Evolutionary conservation across 305 asterid genomes (phyloP).

Genomic region (Petunia hybrid): DNA sequence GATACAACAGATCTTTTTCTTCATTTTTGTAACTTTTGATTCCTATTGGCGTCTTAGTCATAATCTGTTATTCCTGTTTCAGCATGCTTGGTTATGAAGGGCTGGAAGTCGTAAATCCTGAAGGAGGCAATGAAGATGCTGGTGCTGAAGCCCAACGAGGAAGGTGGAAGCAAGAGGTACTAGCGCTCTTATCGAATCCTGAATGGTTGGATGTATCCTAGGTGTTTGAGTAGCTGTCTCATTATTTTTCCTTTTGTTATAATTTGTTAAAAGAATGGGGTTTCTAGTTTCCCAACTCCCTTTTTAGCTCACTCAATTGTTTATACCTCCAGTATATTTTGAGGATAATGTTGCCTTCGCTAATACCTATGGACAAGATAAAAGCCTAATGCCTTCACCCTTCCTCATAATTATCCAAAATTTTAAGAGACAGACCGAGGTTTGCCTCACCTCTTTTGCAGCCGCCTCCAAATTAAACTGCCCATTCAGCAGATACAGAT

Average conservation of each 20-base stretch:
- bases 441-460: constrained; percentile 12
- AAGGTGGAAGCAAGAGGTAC: constrained; percentile 69
- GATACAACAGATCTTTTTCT: constrained; percentile 21
- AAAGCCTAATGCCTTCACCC: neutral
- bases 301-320: constrained; percentile 5
- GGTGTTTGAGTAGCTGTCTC: neutral
- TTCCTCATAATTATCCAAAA: constrained; percentile 4
- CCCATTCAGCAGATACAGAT: neutral
- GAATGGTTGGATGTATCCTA: constrained; percentile 15
- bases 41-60: neutral
- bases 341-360: neutral
- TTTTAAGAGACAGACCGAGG: neutral
- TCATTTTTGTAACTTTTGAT: neutral
- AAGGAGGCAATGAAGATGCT: constrained; percentile 71
- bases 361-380: neutral
- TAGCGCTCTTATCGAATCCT: constrained; percentile 9
- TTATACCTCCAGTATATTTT: constrained; percentile 12
- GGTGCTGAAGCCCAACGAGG: constrained; percentile 68
- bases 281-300: neutral
- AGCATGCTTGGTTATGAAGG: constrained; percentile 67
- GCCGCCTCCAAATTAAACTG: neutral
- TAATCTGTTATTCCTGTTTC: constrained; percentile 34
- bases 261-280: constrained; percentile 15
- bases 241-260: constrained; percentile 3
- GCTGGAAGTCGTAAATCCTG: constrained; percentile 69